A percentile compares a stretch with the other conserved stretches of the same genome.
Evolutionary conservation across 768 basidiomycete genomes (phyloP).

Genomic region (Auriscalpium microsporum): DNA sequence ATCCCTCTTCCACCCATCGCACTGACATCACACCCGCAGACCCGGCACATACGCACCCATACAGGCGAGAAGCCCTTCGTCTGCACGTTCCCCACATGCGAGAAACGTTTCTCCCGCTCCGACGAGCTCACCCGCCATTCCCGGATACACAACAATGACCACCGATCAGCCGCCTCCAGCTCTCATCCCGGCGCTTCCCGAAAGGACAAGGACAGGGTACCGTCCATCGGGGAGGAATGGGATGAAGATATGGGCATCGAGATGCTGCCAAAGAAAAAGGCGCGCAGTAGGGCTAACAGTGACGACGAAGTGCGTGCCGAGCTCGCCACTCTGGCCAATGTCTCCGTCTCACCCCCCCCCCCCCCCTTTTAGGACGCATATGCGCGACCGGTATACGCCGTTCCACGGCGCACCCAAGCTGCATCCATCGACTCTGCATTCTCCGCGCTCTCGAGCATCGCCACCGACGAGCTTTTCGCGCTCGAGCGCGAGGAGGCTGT

Average conservation of each 20-base stretch:
- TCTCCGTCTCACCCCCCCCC: not conserved
- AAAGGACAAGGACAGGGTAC: not conserved
- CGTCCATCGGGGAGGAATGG: slow-evolving; percentile 8
- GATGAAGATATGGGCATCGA: slow-evolving; percentile 7
- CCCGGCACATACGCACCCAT: slow-evolving; percentile 95
- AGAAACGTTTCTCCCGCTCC: slow-evolving; percentile 96
- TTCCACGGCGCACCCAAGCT: slow-evolving; percentile 13
- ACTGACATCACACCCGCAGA: slow-evolving; percentile 41
- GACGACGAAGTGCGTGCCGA: slow-evolving; percentile 75
- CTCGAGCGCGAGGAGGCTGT: slow-evolving; percentile 78
- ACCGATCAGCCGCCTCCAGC: slow-evolving; percentile 5
- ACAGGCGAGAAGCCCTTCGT: slow-evolving; percentile 97
- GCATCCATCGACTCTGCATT: slow-evolving; percentile 27
- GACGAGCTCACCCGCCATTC: slow-evolving; percentile 97
- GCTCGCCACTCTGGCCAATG: not conserved
- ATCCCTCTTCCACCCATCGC: not conserved
- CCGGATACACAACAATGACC: slow-evolving; percentile 76
- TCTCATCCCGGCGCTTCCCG: slow-evolving; percentile 2
- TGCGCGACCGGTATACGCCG: slow-evolving; percentile 27
- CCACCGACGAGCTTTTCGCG: slow-evolving; percentile 84
- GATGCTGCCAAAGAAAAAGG: slow-evolving; percentile 34
- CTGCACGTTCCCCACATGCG: slow-evolving; percentile 89
- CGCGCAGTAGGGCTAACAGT: slow-evolving; percentile 67
- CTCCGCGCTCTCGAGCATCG: slow-evolving; percentile 62
- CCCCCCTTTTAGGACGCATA: slow-evolving; percentile 20